phyloP scores from a whole-genome alignment of 345 rosid genomes.

The Moringa oleifera region DNA sequence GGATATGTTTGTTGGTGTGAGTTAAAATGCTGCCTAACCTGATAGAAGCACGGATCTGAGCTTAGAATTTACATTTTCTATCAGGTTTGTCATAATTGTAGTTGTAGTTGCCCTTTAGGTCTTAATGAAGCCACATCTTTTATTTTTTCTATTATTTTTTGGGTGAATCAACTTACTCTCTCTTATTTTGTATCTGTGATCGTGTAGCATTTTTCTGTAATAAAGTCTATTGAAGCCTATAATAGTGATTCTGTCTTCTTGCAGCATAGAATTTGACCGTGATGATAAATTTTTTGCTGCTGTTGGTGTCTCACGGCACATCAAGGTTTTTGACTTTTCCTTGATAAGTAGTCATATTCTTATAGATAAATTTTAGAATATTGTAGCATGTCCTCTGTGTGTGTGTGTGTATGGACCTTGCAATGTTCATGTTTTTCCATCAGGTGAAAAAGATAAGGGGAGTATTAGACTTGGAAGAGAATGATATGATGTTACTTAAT shows the following conservation, averaged over 20 bases:
- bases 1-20: no score
- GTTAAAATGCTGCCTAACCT: no score
- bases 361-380: no score
- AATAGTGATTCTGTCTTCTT: constrained; percentile 9
- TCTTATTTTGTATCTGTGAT: background rate
- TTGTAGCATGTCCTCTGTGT: no score
- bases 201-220: background rate
- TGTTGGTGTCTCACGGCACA: constrained; percentile 95
- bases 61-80: no score
- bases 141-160: background rate
- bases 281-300: constrained; percentile 96
- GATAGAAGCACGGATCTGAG: no score
- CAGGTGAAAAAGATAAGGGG: no score
- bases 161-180: background rate
- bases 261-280: constrained; percentile 98
- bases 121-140: background rate
- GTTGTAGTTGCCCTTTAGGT: background rate
- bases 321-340: constrained; percentile 92
- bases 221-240: constrained; percentile 11
- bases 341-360: constrained; percentile 38
- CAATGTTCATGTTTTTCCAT: no score
- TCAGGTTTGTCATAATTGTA: no score
- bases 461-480: no score
- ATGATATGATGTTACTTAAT: no score
- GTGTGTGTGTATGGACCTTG: no score